phyloP scores from a whole-genome alignment of 495 filamentous ascomycete species.

The Chaetomium cochliodes region DNA sequence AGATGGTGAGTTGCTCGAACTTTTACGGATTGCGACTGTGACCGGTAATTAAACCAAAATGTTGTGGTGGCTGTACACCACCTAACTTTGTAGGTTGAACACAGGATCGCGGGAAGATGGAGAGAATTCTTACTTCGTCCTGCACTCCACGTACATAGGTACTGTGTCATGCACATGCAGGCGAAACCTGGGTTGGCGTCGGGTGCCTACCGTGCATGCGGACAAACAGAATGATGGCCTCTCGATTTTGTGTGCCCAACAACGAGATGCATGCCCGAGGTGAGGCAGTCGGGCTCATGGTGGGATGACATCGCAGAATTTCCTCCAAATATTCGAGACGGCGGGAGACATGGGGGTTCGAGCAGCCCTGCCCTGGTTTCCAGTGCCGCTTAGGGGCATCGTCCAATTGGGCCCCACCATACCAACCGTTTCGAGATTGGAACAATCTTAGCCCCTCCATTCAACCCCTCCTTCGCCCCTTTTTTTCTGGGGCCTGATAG shows the following conservation, averaged over 20 bases:
- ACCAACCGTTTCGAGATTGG: constrained; percentile 18
- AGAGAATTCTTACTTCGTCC: background rate
- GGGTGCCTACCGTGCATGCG: constrained; percentile 13
- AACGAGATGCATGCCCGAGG: background rate
- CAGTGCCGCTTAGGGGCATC: constrained; percentile 2
- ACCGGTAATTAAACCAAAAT: background rate
- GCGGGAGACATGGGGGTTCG: background rate
- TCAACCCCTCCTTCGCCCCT: constrained; percentile 6
- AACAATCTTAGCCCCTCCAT: constrained; percentile 30
- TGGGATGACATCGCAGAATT: constrained; percentile 2
- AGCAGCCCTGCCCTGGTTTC: background rate
- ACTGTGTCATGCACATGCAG: background rate
- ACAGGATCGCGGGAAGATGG: background rate
- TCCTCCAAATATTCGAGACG: background rate
- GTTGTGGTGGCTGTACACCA: background rate
- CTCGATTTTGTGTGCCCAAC: background rate
- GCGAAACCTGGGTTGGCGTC: background rate
- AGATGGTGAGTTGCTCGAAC: constrained; percentile 4
- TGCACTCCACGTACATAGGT: too few species aligned
- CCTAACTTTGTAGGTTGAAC: background rate
- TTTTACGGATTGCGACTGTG: constrained; percentile 7
- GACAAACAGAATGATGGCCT: constrained; percentile 1
- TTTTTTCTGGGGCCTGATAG: constrained; percentile 25
- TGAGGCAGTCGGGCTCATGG: constrained; percentile 5
- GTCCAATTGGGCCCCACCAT: constrained; percentile 13